These are phyloP conservation scores for Plasmodium relictum DNA, from an alignment of 169 alveolate genomes.

Conservation along the genomic window DNA sequence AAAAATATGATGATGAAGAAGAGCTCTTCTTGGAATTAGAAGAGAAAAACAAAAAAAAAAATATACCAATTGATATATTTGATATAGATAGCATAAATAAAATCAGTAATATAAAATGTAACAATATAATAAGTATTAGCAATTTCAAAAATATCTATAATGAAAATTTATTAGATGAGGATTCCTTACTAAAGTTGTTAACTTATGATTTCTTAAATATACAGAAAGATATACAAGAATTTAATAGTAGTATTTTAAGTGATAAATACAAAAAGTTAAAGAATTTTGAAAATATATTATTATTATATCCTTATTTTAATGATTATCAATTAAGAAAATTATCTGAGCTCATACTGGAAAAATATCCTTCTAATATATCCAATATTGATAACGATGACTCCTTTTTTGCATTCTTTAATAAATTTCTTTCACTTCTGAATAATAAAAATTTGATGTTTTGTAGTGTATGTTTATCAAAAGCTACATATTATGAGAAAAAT, in stretches of 20 bases:
- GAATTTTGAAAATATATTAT: constrained; percentile 69
- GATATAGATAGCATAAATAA: constrained; percentile 60
- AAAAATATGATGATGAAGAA: background rate
- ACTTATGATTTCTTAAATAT: constrained; percentile 43
- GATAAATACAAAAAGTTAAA: constrained; percentile 74
- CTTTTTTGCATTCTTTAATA: constrained; percentile 32
- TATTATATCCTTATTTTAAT: constrained; percentile 67
- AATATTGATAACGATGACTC: constrained; percentile 1
- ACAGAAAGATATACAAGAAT: constrained; percentile 73
- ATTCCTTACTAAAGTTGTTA: constrained; percentile 43
- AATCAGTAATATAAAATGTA: constrained; percentile 62
- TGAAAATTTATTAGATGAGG: constrained; percentile 71
- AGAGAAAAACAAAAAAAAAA: constrained; percentile 26
- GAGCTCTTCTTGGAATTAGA: constrained; percentile 22
- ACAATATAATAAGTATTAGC: constrained; percentile 72
- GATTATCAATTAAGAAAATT: constrained; percentile 69
- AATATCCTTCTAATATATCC: constrained; percentile 10
- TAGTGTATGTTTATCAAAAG: constrained; percentile 73
- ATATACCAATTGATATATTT: constrained; percentile 33
- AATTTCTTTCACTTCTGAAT: constrained; percentile 46
- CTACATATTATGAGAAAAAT: constrained; percentile 19
- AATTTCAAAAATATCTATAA: constrained; percentile 74
- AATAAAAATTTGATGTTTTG: constrained; percentile 63
- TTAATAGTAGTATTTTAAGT: constrained; percentile 46
- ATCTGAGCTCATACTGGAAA: constrained; percentile 64